Evolutionary conservation across 208 protist species (phyloP), one percentile per base, ranked within the genome.

Genomic region (Crithidia bombi): DNA sequence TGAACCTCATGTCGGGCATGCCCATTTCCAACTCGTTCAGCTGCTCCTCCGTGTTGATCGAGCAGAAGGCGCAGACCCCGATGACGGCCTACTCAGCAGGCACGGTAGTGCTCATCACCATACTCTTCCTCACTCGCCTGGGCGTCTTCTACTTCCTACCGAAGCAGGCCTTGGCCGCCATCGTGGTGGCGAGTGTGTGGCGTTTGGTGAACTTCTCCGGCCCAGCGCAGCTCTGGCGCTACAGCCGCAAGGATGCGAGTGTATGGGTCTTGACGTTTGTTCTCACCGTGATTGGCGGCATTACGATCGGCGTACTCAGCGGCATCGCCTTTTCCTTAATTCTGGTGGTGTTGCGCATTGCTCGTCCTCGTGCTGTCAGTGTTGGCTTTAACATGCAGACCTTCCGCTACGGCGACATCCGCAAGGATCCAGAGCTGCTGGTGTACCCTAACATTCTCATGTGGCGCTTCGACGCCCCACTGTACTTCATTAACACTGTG

Each of bases 381-480:
- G 79, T 88, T 19, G 82, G 82, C 41, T 88, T 88, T 63, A 83
- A 79, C 76, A 75, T 81, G 69, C 66, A 65, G 39, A 87, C 73
- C 1, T 79, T 79, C 36, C 73, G 58, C 58, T 87, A 82, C 59
- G 82, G 78, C 33, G 79, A 87, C 55, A 71, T 87, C 44, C 63
- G 73, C 52, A 80, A 88, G 50, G 82, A 88, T 26, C 72, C 75
- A 19, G 78, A 88, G 76, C 76, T 85, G 56, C 79, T 88, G 12
- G 82, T 88, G 30, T 85, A 88, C 65, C 82, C 82, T n/a, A 79
- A 83, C 46, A 81, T 88, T 15, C 75, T 88, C 15, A 58, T 88
- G 57, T 88, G 82, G 82, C 79, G 79, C 54, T 88, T 88, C 46
- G 82, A 88, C 44, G 82, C 82, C 41, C 82, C 82, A 17, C 69